Evolutionary conservation across 2,329 filamentous ascomycete genomes (phyloP), one percentile per base, ranked within the genome.

Genomic region (Harringtonia aguacate): DNA sequence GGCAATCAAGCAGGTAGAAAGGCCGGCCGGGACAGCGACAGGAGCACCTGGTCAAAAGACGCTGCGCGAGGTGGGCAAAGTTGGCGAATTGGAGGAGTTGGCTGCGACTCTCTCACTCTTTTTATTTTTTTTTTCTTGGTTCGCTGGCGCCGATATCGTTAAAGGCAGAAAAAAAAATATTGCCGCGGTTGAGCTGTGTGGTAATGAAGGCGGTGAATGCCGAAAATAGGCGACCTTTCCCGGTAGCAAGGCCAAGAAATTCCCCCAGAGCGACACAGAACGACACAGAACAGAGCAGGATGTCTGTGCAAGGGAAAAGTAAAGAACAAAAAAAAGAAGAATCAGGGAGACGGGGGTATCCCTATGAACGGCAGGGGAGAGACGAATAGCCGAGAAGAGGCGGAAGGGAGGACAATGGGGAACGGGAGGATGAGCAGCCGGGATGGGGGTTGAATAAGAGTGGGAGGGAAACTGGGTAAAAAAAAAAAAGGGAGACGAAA

Each of bases 151-250:
- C 49, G 49, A 48, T 48, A 44, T 46, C 50, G 48, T 49, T 41
- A 45, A 43, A 45, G 28, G 34, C 30, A 35, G 34, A 41, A 48
- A 49, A 50, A 49, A 46, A 46, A 42, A 42, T 39, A 22, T 39
- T 31, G 38, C 29, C 27, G n/a, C 38, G 20, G 27, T 15, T 15
- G 13, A 13, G 28, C 28, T n/a, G 38, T 6, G 21, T 13, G 37
- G 24, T 14, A 39, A 43, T 22, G 28, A 48, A 48, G 42, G 48
- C 50, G 47, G 49, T 47, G 46, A 50, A 50, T 43, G 48, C 52
- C 50, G 51, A 52, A 45, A 41, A 46, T 49, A 47, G 43, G 51
- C 47, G 42, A 33, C 21, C 14, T 10, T 27, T 10, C 24, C 24
- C 6, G n/a, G n/a, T n/a, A n/a, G n/a, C n/a, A n/a, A 24, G 36